Evolutionary conservation across 2,329 filamentous ascomycete species (phyloP).

Genomic region (Simplicillium sp.): DNA sequence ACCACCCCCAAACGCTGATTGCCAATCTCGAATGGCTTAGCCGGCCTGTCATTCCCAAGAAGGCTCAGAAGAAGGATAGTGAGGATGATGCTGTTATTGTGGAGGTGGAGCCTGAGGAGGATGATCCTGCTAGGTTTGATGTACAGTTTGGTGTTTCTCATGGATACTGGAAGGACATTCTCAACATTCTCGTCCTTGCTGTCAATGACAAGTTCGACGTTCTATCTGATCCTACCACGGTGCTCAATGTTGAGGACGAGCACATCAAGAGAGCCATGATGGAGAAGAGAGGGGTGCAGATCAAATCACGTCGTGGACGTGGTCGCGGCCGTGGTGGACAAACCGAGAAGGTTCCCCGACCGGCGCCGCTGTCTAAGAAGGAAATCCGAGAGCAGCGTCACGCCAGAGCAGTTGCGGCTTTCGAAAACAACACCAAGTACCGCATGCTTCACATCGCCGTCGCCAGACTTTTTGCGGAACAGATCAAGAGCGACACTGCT

Average conservation of each 20-base stretch:
- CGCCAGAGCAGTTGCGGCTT: constrained; percentile 25
- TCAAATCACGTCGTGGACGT: constrained; percentile 1
- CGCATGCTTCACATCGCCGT: constrained; percentile 40
- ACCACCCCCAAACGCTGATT: constrained; percentile 45
- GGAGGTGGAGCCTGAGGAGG: constrained; percentile 22
- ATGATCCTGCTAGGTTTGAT: constrained; percentile 26
- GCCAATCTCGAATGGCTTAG: constrained; percentile 45
- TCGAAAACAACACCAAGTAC: constrained; percentile 35
- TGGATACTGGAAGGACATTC: constrained; percentile 53
- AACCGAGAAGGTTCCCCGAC: too few relatives aligned
- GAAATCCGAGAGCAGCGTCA: constrained; percentile 27
- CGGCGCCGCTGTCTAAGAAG: constrained; percentile 13
- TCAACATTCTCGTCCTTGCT: constrained; percentile 45
- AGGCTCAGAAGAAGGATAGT: constrained; percentile 24
- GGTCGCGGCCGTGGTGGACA: constrained; percentile 6
- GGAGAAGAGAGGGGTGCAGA: neutral
- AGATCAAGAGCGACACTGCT: constrained; percentile 37
- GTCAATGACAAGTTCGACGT: constrained; percentile 35
- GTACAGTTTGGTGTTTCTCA: constrained; percentile 41
- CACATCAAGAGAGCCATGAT: constrained; percentile 11
- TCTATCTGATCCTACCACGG: constrained; percentile 24
- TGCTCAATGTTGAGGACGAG: constrained; percentile 28
- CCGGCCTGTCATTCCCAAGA: constrained; percentile 46
- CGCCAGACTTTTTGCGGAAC: constrained; percentile 45
- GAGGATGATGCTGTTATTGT: constrained; percentile 25